Conservation (phyloP, 1,139 yeast species). For the Saccharomycopsis hybrid region DNA sequence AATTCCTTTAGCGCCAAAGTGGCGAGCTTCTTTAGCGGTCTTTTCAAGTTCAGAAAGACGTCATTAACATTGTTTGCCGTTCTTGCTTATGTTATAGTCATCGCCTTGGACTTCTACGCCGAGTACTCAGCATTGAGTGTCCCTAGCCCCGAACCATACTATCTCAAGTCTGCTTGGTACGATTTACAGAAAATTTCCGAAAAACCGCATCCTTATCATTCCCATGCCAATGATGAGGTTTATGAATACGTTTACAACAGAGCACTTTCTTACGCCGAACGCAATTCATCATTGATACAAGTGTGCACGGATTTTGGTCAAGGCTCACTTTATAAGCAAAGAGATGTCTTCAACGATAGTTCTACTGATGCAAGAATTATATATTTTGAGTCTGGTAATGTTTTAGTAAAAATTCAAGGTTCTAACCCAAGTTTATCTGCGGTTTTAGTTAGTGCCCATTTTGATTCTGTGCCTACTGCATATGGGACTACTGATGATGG, state of each 20-base stretch:
- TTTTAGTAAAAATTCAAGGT: conserved; percentile 69
- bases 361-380: conserved; percentile 40
- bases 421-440: conserved; percentile 51
- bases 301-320: conserved; percentile 31
- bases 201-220: conserved; percentile 69
- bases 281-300: conserved; percentile 35
- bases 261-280: conserved; percentile 32
- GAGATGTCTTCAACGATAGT: conserved; percentile 38
- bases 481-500: conserved; percentile 93
- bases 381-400: conserved; percentile 75
- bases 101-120: conserved; percentile 29
- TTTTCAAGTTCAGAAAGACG: conserved; percentile 56
- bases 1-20: too few relatives aligned
- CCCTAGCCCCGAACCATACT: conserved; percentile 37
- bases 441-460: conserved; percentile 75
- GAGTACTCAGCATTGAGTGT: conserved; percentile 35
- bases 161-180: conserved; percentile 51
- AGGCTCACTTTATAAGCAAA: conserved; percentile 40
- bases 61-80: conserved; percentile 46
- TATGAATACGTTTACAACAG: conserved; percentile 56
- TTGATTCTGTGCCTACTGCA: conserved; percentile 83
- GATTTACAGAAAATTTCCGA: conserved; percentile 63
- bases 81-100: conserved; percentile 35
- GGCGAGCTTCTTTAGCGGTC: conserved; percentile 19
- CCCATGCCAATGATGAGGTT: conserved; percentile 68